Evolutionary conservation across 2,329 filamentous ascomycete genomes (phyloP).

Genomic region (Dendrostoma leiphaemia): DNA sequence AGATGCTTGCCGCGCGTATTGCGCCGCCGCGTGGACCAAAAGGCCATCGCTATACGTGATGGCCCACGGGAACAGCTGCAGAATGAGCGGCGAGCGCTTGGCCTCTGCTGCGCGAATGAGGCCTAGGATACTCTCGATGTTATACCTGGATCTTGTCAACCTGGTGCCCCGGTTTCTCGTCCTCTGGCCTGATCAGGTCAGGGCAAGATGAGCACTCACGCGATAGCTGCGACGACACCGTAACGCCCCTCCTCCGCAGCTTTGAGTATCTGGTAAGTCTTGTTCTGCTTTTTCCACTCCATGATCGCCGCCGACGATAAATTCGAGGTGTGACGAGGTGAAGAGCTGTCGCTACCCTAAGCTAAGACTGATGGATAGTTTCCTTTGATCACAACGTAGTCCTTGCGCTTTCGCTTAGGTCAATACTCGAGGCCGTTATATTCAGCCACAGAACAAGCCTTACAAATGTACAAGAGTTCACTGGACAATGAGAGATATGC

Average conservation of each 20-base stretch:
- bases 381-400: background rate
- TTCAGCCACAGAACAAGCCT: no score
- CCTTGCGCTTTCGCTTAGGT: no score
- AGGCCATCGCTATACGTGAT: slow-evolving; percentile 56
- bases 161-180: background rate
- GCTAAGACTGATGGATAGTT: background rate
- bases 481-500: background rate
- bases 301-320: background rate
- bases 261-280: slow-evolving; percentile 15
- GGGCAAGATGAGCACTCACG: background rate
- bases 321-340: background rate
- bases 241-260: slow-evolving; percentile 15
- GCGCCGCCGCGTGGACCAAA: slow-evolving; percentile 49
- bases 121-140: slow-evolving; percentile 62
- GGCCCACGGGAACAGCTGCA: slow-evolving; percentile 71
- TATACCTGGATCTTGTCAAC: slow-evolving; percentile 39
- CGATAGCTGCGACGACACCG: slow-evolving; percentile 14
- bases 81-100: slow-evolving; percentile 60
- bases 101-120: slow-evolving; percentile 47
- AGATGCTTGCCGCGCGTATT: slow-evolving; percentile 46
- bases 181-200: no score
- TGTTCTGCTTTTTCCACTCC: slow-evolving; percentile 17
- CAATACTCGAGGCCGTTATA: no score
- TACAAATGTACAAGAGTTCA: no score
- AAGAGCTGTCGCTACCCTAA: background rate